phyloP scores from a whole-genome alignment of 2,329 filamentous ascomycete genomes.

The Aspergillus sp. region DNA sequence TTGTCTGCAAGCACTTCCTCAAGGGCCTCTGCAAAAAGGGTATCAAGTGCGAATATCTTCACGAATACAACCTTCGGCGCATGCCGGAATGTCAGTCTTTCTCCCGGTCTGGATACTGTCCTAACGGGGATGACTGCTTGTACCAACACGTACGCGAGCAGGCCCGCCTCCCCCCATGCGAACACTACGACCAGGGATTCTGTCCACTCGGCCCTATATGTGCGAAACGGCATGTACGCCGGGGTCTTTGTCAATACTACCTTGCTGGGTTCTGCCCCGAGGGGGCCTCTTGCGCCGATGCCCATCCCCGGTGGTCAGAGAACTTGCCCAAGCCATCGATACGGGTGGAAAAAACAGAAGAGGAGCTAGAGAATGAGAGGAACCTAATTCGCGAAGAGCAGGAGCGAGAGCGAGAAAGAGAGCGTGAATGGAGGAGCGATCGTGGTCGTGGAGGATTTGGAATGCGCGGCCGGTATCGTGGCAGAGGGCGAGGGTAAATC shows the following conservation, averaged over 20 bases:
- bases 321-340: constrained; percentile 62
- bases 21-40: constrained; percentile 97
- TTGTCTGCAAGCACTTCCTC: constrained; percentile 99
- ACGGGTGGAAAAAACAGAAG: constrained; percentile 68
- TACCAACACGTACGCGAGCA: constrained; percentile 88
- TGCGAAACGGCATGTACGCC: constrained; percentile 82
- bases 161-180: constrained; percentile 75
- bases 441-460: constrained; percentile 51
- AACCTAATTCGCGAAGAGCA: constrained; percentile 60
- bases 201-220: constrained; percentile 87
- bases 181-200: constrained; percentile 92
- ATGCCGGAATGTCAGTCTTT: constrained; percentile 99
- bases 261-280: constrained; percentile 94
- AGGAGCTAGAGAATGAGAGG: constrained; percentile 63
- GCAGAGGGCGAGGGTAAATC: constrained; percentile 46
- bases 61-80: constrained; percentile 96
- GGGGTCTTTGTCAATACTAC: constrained; percentile 79
- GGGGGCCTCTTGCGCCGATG: constrained; percentile 70
- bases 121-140: constrained; percentile 93
- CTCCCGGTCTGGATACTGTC: constrained; percentile 88
- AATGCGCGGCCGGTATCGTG: constrained; percentile 43
- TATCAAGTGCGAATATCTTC: constrained; percentile 92
- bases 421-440: constrained; percentile 54
- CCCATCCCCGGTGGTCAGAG: constrained; percentile 75
- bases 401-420: constrained; percentile 54